A percentile compares a stretch with the other conserved stretches of the same genome.
Conservation (phyloP, 352 stramenopile species). For the Phytophthora sp. region DNA sequence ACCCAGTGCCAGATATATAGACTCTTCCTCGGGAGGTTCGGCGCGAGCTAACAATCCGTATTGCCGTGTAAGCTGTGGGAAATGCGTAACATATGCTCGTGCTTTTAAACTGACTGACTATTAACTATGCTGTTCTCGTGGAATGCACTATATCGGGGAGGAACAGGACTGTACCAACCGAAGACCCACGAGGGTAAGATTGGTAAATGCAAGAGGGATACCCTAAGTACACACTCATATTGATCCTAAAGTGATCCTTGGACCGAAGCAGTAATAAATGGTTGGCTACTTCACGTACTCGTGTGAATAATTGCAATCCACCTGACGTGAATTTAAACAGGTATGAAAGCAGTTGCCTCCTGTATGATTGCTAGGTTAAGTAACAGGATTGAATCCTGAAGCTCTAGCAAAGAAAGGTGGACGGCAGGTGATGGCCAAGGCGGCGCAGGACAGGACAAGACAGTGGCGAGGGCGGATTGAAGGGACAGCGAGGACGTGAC, state of each 20-base stretch:
- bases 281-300: conserved; percentile 59
- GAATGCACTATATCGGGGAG: conserved; percentile 45
- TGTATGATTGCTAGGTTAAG: too few species aligned
- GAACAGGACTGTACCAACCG: conserved; percentile 53
- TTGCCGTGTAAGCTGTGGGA: conserved; percentile 59
- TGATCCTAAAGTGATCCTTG: conserved; percentile 58
- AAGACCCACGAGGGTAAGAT: conserved; percentile 43
- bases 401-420: too few species aligned
- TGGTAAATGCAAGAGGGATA: conserved; percentile 42
- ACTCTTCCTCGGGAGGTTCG: conserved; percentile 51
- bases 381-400: too few species aligned
- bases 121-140: background rate
- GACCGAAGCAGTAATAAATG: conserved; percentile 44
- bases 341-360: conserved; percentile 13
- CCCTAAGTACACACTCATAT: conserved; percentile 57
- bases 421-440: too few species aligned
- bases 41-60: conserved; percentile 55
- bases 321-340: conserved; percentile 46
- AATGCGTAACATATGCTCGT: conserved; percentile 53
- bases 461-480: too few species aligned
- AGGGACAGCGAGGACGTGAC: too few species aligned
- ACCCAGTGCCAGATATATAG: conserved; percentile 21
- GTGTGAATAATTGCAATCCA: conserved; percentile 52
- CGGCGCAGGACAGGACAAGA: too few species aligned
- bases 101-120: background rate